These are phyloP conservation scores for Saturnispora besseyi DNA, from an alignment of 805 yeast genomes.

Conservation along the genomic window DNA sequence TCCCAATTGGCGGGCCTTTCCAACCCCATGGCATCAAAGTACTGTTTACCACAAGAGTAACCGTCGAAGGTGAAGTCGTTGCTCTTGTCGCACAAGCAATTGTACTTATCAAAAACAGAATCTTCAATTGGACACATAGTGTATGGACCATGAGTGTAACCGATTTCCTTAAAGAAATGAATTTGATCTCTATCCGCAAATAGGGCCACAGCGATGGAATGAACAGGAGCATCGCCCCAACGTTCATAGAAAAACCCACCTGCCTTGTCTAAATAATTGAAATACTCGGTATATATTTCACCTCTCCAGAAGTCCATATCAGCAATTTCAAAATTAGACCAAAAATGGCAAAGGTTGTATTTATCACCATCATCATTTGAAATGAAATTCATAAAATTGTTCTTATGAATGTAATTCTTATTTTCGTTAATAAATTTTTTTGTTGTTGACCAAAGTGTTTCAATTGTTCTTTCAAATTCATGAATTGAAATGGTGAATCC, in stretches of 20 bases:
- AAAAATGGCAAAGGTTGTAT: conserved; percentile 71
- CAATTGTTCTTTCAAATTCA: conserved; percentile 56
- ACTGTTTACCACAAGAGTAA: conserved; percentile 29
- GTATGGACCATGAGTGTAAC: conserved; percentile 55
- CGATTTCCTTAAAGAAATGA: conserved; percentile 67
- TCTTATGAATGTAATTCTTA: conserved; percentile 33
- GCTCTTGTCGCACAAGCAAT: conserved; percentile 33
- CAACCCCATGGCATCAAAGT: conserved; percentile 22
- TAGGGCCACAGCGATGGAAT: conserved; percentile 63
- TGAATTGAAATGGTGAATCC: conserved; percentile 61
- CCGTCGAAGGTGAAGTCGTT: conserved; percentile 32
- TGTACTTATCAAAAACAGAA: conserved; percentile 19
- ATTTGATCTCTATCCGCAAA: conserved; percentile 48
- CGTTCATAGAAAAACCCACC: conserved; percentile 84
- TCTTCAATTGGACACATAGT: conserved; percentile 35
- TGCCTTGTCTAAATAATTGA: conserved; percentile 49
- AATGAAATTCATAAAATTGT: conserved; percentile 55
- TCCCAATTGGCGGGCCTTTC: conserved; percentile 25
- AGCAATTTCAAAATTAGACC: conserved; percentile 75
- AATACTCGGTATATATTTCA: conserved; percentile 47
- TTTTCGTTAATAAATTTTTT: conserved; percentile 34
- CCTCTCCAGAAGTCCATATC: conserved; percentile 61
- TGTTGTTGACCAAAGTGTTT: conserved; percentile 46
- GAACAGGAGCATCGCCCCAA: conserved; percentile 95
- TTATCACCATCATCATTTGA: conserved; percentile 53